phyloP scores from a whole-genome alignment of 2,329 filamentous ascomycete genomes.

The Diaporthe sp. region DNA sequence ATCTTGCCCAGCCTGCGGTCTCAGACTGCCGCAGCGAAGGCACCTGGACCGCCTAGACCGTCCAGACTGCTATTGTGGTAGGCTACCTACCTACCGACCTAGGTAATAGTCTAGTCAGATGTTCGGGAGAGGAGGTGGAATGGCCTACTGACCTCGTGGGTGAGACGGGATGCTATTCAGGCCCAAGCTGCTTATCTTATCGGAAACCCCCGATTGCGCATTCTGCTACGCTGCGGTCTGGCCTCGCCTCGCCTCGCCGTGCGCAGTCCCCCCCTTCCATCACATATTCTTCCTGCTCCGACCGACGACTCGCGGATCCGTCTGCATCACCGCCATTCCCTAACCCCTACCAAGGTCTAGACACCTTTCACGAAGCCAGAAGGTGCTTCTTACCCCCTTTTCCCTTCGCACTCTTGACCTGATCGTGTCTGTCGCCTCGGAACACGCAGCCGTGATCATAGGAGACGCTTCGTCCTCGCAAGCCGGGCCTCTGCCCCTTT shows the following conservation, averaged over 20 bases:
- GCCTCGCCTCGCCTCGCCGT: slow-evolving; percentile 18
- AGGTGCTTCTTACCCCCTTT: background rate
- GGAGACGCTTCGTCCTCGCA: slow-evolving; percentile 17
- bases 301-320: slow-evolving; percentile 14
- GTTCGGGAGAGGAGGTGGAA: background rate
- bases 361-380: slow-evolving; percentile 12
- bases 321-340: slow-evolving; percentile 39
- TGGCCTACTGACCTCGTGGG: background rate
- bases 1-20: background rate
- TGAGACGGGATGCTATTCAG: slow-evolving; percentile 25
- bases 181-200: slow-evolving; percentile 31
- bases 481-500: slow-evolving; percentile 36
- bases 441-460: slow-evolving; percentile 14
- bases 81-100: too few relatives aligned
- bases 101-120: background rate
- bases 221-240: slow-evolving; percentile 33
- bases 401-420: slow-evolving; percentile 7
- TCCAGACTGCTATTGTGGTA: background rate
- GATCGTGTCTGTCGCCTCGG: background rate
- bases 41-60: background rate
- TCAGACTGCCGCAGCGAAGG: background rate
- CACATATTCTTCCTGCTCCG: slow-evolving; percentile 3
- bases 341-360: slow-evolving; percentile 32
- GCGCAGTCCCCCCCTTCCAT: slow-evolving; percentile 8
- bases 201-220: slow-evolving; percentile 20